These are phyloP conservation scores for Metarhizium anisopliae DNA, from an alignment of 2,329 filamentous ascomycete species.

Conservation along the genomic window DNA sequence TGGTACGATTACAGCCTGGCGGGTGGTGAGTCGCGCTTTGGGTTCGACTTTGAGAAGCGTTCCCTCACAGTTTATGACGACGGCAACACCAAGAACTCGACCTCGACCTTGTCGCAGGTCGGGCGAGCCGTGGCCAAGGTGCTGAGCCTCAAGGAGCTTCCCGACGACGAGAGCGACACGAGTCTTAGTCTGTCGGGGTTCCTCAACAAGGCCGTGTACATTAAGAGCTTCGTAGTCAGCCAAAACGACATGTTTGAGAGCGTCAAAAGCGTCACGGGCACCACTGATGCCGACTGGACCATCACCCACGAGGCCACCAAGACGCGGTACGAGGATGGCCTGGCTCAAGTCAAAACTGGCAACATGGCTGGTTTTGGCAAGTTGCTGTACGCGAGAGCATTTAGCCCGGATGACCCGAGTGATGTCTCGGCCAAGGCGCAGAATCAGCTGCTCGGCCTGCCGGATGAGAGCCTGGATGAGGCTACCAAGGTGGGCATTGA, in stretches of 20 bases:
- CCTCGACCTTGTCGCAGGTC: slow-evolving; percentile 43
- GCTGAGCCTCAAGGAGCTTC: slow-evolving; percentile 38
- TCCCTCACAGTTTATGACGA: slow-evolving; percentile 40
- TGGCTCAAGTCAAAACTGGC: slow-evolving; percentile 33
- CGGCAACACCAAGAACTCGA: slow-evolving; percentile 32
- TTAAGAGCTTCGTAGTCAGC: too few species aligned
- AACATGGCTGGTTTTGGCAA: slow-evolving; percentile 31
- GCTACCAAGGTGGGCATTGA: slow-evolving; percentile 39
- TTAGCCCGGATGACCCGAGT: slow-evolving; percentile 34
- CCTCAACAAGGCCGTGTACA: too few species aligned
- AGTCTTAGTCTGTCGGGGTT: too few species aligned
- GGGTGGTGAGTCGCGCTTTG: slow-evolving; percentile 27
- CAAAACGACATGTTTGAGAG: slow-evolving; percentile 56
- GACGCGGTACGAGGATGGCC: slow-evolving; percentile 31
- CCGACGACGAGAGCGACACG: slow-evolving; percentile 16
- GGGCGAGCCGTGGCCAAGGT: slow-evolving; percentile 42
- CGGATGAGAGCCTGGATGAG: slow-evolving; percentile 49
- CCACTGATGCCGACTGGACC: slow-evolving; percentile 47
- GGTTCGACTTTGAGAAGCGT: slow-evolving; percentile 37
- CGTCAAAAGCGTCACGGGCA: slow-evolving; percentile 49
- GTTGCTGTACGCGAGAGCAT: slow-evolving; percentile 46
- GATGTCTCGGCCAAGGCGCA: slow-evolving; percentile 13
- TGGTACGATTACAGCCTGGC: slow-evolving; percentile 46
- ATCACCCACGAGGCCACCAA: slow-evolving; percentile 34
- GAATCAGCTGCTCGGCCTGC: slow-evolving; percentile 47